A percentile compares a stretch with the other conserved stretches of the same genome.
Conservation (phyloP, 352 stramenopile genomes). For the Globisporangium abappressorium region DNA sequence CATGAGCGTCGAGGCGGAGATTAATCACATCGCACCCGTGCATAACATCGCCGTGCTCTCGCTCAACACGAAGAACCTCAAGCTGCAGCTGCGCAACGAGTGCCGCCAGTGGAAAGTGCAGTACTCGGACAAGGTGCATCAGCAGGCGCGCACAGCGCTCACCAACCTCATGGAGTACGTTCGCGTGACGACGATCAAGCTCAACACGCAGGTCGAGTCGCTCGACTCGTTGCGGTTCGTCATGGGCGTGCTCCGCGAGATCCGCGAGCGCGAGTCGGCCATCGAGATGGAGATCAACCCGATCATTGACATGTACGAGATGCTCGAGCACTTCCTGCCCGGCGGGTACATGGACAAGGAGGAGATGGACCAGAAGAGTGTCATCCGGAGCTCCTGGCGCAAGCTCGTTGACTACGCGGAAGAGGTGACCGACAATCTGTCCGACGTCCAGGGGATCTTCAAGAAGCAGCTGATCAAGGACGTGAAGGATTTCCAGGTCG, state of each 20-base stretch:
- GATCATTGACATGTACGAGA: conserved; percentile 88
- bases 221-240: conserved; percentile 77
- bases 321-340: conserved; percentile 87
- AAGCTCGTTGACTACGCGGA: conserved; percentile 89
- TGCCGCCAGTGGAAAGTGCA: conserved; percentile 85
- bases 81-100: conserved; percentile 81
- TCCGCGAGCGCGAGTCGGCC: conserved; percentile 79
- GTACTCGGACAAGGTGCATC: conserved; percentile 82
- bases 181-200: conserved; percentile 65
- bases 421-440: conserved; percentile 84
- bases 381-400: conserved; percentile 78
- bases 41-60: conserved; percentile 86
- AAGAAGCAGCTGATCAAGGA: conserved; percentile 91
- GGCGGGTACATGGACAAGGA: conserved; percentile 85
- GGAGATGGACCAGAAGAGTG: conserved; percentile 90
- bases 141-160: conserved; percentile 63
- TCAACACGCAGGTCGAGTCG: conserved; percentile 62
- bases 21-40: conserved; percentile 71
- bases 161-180: conserved; percentile 80
- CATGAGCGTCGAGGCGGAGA: conserved; percentile 76
- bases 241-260: conserved; percentile 83
- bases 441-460: conserved; percentile 81
- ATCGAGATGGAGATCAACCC: conserved; percentile 90
- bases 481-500: conserved; percentile 80
- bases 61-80: conserved; percentile 87